phyloP scores from a whole-genome alignment of 2,329 filamentous ascomycete species.

The Leptographium procerum region DNA sequence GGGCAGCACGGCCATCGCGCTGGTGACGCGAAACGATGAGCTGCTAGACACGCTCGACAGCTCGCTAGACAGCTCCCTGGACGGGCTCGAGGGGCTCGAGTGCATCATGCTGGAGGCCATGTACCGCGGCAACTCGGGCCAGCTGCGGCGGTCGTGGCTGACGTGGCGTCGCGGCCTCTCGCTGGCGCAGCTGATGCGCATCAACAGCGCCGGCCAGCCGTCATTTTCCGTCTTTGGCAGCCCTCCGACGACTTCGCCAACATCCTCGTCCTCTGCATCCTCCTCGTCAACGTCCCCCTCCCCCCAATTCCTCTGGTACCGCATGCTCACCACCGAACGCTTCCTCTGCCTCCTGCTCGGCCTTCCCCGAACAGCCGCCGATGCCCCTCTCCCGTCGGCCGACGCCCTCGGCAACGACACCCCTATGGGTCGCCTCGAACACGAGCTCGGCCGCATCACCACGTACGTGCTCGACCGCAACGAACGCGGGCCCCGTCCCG shows the following conservation, averaged over 20 bases:
- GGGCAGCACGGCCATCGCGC: constrained; percentile 9
- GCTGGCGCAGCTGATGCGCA: constrained; percentile 12
- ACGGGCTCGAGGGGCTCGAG: constrained; percentile 35
- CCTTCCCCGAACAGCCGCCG: constrained; percentile 26
- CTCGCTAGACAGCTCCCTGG: constrained; percentile 10
- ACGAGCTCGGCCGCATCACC: constrained; percentile 20
- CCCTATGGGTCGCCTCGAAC: constrained; percentile 24
- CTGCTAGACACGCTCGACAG: constrained; percentile 31
- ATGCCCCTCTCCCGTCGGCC: constrained; percentile 13
- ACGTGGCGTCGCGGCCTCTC: constrained; percentile 30
- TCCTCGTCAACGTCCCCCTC: background rate
- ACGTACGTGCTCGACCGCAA: constrained; percentile 28
- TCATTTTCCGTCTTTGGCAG: too few relatives aligned
- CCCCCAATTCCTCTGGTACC: constrained; percentile 31
- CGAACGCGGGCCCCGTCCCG: constrained; percentile 6
- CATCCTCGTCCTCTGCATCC: background rate
- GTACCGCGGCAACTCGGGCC: constrained; percentile 34
- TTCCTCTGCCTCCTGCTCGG: constrained; percentile 36
- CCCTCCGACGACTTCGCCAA: background rate
- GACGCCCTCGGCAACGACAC: constrained; percentile 18
- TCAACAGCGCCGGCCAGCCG: too few relatives aligned
- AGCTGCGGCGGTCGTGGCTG: constrained; percentile 34
- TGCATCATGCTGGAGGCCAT: constrained; percentile 37
- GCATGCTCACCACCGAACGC: constrained; percentile 31
- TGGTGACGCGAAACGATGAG: constrained; percentile 34